Evolutionary conservation across 306 rosid genomes (phyloP).

Genomic region (Citrullus amarus): DNA sequence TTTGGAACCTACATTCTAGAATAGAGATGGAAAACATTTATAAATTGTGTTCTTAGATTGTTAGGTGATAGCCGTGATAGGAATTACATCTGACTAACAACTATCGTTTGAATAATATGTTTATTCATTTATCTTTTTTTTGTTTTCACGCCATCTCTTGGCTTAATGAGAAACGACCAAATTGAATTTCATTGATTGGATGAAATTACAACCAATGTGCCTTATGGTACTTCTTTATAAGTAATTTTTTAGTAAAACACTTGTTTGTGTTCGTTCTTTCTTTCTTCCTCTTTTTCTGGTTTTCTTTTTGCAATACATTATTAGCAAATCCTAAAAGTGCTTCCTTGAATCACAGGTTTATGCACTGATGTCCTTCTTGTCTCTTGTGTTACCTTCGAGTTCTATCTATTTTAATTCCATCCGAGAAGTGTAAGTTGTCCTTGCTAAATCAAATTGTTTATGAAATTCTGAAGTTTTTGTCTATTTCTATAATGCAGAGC

Average conservation of each 20-base stretch:
- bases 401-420: slow-evolving; percentile 85
- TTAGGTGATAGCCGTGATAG: not conserved
- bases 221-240: not conserved
- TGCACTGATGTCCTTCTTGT: slow-evolving; percentile 86
- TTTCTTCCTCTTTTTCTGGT: not conserved
- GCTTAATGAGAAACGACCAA: not conserved
- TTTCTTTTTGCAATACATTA: not conserved
- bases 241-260: not conserved
- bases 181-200: too few species aligned
- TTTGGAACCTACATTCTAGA: not conserved
- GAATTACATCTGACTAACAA: not conserved
- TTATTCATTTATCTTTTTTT: not conserved
- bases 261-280: not conserved
- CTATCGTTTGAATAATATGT: not conserved
- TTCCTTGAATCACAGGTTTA: slow-evolving; percentile 43
- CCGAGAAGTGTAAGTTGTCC: slow-evolving; percentile 83
- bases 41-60: too few species aligned
- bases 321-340: slow-evolving; percentile 1
- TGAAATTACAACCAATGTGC: not conserved
- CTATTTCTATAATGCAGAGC: not conserved
- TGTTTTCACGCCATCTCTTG: not conserved
- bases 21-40: not conserved
- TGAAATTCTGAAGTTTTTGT: not conserved
- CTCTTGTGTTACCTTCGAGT: slow-evolving; percentile 58
- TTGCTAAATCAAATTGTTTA: not conserved